Conservation (phyloP, 2,329 filamentous ascomycete genomes). For the Dactylellina haptotyla region DNA sequence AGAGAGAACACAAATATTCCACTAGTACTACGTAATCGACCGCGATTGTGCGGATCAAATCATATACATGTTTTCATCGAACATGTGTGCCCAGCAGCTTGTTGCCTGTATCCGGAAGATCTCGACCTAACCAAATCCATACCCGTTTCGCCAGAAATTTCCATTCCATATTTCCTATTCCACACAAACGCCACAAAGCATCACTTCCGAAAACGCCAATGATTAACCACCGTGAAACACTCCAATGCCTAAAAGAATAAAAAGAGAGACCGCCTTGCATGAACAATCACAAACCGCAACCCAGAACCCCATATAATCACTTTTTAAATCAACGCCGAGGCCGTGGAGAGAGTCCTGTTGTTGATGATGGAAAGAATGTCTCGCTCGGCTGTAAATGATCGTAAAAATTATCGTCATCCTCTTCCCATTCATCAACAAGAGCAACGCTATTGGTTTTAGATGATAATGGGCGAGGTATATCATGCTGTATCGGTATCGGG, state of each 20-base stretch:
- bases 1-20: no score
- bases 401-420: constrained; percentile 53
- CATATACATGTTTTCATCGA: constrained; percentile 1
- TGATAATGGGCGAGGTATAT: constrained; percentile 19
- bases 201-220: constrained; percentile 3
- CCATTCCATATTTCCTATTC: background rate
- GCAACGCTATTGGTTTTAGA: constrained; percentile 17
- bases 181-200: constrained; percentile 1
- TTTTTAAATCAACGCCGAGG: constrained; percentile 10
- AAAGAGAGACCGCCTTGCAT: background rate
- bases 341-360: constrained; percentile 33
- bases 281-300: background rate
- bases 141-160: background rate
- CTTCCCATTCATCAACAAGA: constrained; percentile 44
- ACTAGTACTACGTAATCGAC: constrained; percentile 34
- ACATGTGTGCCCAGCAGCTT: background rate
- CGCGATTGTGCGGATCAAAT: background rate
- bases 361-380: constrained; percentile 47
- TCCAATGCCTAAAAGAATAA: constrained; percentile 1
- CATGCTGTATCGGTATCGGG: constrained; percentile 8
- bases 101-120: constrained; percentile 10
- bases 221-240: background rate
- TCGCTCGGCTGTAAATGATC: constrained; percentile 52
- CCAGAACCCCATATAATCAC: background rate
- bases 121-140: constrained; percentile 6